Percentiles rank a stretch among this genome's conserved stretches.
These are phyloP conservation scores for Claviceps lovelessii DNA, from an alignment of 2,329 filamentous ascomycete species.

Conservation along the genomic window DNA sequence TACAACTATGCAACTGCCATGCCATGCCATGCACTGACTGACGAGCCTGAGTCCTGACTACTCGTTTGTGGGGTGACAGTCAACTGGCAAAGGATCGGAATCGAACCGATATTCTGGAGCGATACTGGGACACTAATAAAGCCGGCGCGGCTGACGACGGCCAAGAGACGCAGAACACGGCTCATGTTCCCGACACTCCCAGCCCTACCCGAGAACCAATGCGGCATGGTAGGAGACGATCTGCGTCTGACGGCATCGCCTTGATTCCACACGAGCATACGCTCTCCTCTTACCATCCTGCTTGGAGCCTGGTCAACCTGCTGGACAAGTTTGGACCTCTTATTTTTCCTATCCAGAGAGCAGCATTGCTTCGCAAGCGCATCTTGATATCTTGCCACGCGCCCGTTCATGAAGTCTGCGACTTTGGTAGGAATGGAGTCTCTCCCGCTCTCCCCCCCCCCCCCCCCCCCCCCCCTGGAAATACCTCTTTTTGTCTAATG, in stretches of 20 bases:
- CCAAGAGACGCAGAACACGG: not conserved
- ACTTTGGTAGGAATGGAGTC: conserved; percentile 51
- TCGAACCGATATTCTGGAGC: conserved; percentile 50
- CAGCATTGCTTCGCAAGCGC: conserved; percentile 71
- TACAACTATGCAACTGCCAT: not conserved
- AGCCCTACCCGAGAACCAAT: conserved; percentile 20
- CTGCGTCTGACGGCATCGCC: conserved; percentile 46
- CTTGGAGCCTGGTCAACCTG: conserved; percentile 63
- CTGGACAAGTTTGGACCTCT: conserved; percentile 78
- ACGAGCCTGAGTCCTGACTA: not conserved
- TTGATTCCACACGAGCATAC: conserved; percentile 47
- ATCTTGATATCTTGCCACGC: conserved; percentile 77
- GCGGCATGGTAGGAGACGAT: conserved; percentile 41
- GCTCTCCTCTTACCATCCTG: conserved; percentile 69
- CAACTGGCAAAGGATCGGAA: conserved; percentile 51
- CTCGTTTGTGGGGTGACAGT: conserved; percentile 16
- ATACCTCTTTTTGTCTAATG: not conserved
- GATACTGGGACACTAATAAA: conserved; percentile 58
- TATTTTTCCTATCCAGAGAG: conserved; percentile 80
- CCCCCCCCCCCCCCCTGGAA: conserved; percentile 1
- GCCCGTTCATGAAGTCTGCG: conserved; percentile 72
- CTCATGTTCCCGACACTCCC: conserved; percentile 22
- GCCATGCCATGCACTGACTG: not conserved
- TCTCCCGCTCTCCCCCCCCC: too few species aligned
- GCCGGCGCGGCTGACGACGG: conserved; percentile 19